These are phyloP conservation scores for Dicorynia guianensis DNA, from an alignment of 306 rosid genomes.

Conservation along the genomic window DNA sequence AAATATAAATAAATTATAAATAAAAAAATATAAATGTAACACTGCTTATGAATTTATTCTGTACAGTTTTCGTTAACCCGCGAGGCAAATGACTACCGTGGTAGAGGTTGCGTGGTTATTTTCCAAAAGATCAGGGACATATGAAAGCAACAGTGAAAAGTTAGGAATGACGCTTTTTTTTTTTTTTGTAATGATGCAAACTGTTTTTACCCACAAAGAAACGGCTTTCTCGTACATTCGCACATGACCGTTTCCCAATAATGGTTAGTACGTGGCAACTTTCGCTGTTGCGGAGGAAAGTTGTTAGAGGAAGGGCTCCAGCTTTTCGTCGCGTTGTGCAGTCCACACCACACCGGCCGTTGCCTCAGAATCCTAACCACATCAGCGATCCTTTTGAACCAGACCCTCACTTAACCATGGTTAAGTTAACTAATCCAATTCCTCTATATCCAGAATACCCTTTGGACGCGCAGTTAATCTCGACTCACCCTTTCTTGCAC, in stretches of 20 bases:
- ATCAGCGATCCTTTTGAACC: neutral
- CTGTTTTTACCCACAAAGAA: neutral
- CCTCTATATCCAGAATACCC: slow-evolving; percentile 40
- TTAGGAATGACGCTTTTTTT: too few species aligned
- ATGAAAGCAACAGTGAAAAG: neutral
- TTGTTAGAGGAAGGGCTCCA: slow-evolving; percentile 35
- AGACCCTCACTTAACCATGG: slow-evolving; percentile 43
- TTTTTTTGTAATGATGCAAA: too few species aligned
- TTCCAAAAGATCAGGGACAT: neutral
- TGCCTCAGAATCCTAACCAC: slow-evolving; percentile 60
- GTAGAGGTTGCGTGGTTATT: slow-evolving; percentile 9
- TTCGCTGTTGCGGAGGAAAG: neutral
- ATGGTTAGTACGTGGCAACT: slow-evolving; percentile 47
- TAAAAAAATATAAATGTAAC: too few species aligned
- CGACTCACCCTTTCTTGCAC: slow-evolving; percentile 32
- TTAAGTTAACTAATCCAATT: slow-evolving; percentile 40
- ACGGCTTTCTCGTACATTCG: slow-evolving; percentile 45
- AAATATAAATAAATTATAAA: too few species aligned
- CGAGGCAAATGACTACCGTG: neutral
- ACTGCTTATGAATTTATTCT: too few species aligned
- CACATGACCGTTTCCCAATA: neutral
- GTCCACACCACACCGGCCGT: slow-evolving; percentile 66
- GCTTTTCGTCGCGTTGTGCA: slow-evolving; percentile 31
- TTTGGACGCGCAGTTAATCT: neutral
- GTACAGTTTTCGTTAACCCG: too few species aligned